phyloP scores from a whole-genome alignment of 2,329 filamentous ascomycete species.

The Fusarium stilboides region DNA sequence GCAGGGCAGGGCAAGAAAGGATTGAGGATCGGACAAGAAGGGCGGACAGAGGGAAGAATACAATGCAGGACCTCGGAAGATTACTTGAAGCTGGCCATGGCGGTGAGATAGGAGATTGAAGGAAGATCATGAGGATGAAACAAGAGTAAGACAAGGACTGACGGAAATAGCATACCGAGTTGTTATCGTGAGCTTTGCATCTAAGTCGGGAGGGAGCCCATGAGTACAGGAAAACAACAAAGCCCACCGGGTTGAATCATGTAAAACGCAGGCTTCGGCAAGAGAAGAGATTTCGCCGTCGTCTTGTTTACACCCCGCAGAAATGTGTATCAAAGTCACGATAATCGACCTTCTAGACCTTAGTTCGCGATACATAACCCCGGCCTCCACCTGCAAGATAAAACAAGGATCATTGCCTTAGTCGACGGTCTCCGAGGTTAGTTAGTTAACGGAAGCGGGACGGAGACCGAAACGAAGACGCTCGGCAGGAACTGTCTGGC shows the following conservation, averaged over 20 bases:
- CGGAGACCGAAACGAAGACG: conserved; percentile 1
- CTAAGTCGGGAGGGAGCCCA: conserved; percentile 42
- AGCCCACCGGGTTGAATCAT: conserved; percentile 21
- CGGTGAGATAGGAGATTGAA: conserved; percentile 21
- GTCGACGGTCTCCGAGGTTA: conserved; percentile 33
- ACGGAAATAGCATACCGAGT: conserved; percentile 41
- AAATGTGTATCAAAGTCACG: conserved; percentile 28
- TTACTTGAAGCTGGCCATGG: conserved; percentile 10
- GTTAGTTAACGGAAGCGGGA: conserved; percentile 24
- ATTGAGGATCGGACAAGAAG: background rate
- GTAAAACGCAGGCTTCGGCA: conserved; percentile 33
- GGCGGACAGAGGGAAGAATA: background rate
- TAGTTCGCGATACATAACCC: conserved; percentile 24
- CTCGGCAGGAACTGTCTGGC: conserved; percentile 3
- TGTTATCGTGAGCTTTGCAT: conserved; percentile 45
- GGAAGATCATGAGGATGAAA: conserved; percentile 12
- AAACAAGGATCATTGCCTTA: conserved; percentile 23
- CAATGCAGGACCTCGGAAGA: conserved; percentile 3
- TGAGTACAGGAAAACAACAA: conserved; percentile 9
- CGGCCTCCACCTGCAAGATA: conserved; percentile 29
- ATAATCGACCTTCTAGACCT: conserved; percentile 30
- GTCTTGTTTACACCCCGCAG: conserved; percentile 9
- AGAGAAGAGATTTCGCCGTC: conserved; percentile 30
- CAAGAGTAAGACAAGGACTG: conserved; percentile 7
- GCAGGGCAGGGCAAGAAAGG: background rate